Base-by-base conservation (phyloP, 805 yeast genomes). In the Teunomyces barrocoloradensis region DNA sequence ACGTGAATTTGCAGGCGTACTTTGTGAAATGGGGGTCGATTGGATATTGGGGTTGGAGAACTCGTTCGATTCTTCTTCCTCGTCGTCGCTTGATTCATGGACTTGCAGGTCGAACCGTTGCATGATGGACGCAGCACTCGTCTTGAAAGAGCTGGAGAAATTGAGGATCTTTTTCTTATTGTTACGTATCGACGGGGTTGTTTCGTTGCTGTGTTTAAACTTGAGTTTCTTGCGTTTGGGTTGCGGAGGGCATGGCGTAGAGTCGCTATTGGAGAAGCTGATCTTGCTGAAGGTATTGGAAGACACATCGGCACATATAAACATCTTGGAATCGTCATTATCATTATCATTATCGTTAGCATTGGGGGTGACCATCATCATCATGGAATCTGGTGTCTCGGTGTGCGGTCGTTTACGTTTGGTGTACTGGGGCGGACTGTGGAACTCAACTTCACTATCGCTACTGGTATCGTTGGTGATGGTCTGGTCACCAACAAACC, bases 181-280 rank as follows among this genome's bases (percentile, higher is more conserved):
- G 13, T 54, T 51, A 3, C 56, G 53, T 33, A 52, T 54, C n/a
- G 63, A 54, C 3, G 66, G 63, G 6, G 64, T 60, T 7, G 44
- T 46, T 2, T 57, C 54, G 17, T 50, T 36, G n/a, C 45, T 27
- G 34, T 50, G 37, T 46, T 64, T 66, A 42, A 64, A 60, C 50
- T 61, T 63, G 32, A 68, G 49, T 45, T 59, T 64, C 56, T 71
- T 72, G n/a, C 74, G 55, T 23, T 52, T 53, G 5, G 76, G 73
- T 39, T 71, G 71, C 2, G 61, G 53, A 2, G 77, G 77, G 48
- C 77, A 72, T 9, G 77, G 77, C 3, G 77, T 72, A 9, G 74
- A 68, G 54, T 72, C 74, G 13, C 70, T 64, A n/a, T 58, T 60
- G 21, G 68, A 61, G 38, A 66, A 64, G 48, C 69, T 64, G 29